phyloP scores from a whole-genome alignment of 2,329 filamentous ascomycete genomes.

The Claviceps digitariae region DNA sequence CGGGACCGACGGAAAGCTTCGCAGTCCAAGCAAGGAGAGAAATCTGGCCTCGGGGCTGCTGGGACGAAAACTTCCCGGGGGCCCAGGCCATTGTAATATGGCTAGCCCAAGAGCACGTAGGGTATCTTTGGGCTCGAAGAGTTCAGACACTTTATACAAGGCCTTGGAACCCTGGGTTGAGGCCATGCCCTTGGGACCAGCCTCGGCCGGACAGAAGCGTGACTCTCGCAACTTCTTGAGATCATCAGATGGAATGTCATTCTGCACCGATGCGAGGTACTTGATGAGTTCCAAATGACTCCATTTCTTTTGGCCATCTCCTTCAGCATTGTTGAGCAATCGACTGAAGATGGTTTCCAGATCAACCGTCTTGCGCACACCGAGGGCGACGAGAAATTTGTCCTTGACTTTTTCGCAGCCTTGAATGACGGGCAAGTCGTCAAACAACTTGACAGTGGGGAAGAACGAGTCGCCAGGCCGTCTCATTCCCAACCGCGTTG shows the following conservation, averaged over 20 bases:
- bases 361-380: constrained; percentile 88
- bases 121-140: constrained; percentile 66
- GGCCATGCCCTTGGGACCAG: constrained; percentile 41
- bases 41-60: constrained; percentile 62
- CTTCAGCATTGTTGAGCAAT: constrained; percentile 50
- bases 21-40: constrained; percentile 58
- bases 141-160: constrained; percentile 60
- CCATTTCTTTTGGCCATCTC: constrained; percentile 53
- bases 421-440: constrained; percentile 75
- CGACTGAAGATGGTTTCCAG: constrained; percentile 86
- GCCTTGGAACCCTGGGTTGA: constrained; percentile 34
- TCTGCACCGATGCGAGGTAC: constrained; percentile 78
- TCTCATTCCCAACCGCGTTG: constrained; percentile 82
- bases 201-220: constrained; percentile 70
- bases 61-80: constrained; percentile 47
- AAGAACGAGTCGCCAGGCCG: constrained; percentile 83
- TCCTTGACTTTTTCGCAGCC: constrained; percentile 73
- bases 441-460: constrained; percentile 83
- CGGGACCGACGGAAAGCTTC: constrained; percentile 52
- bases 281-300: constrained; percentile 91
- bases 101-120: constrained; percentile 59
- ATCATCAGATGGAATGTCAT: constrained; percentile 77
- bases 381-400: constrained; percentile 69
- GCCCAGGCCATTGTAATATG: constrained; percentile 68
- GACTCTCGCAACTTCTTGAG: constrained; percentile 65